Conservation (phyloP, 768 basidiomycete genomes). For the Leccinum fibrillosum region DNA sequence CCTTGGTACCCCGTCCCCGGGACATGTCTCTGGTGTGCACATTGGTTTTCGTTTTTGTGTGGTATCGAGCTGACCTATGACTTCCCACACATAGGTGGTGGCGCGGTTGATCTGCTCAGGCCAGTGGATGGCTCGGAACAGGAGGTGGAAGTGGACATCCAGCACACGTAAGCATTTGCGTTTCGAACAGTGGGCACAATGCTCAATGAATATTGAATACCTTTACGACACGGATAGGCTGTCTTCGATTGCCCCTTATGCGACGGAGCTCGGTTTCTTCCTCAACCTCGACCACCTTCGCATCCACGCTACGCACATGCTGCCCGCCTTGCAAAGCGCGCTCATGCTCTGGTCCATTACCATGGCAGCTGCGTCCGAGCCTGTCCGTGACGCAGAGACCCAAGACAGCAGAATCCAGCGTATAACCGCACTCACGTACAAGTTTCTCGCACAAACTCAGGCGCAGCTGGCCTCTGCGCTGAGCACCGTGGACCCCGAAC, state of each 20-base stretch:
- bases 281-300: slow-evolving; percentile 50
- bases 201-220: neutral
- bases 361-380: slow-evolving; percentile 38
- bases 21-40: slow-evolving; percentile 2
- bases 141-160: neutral
- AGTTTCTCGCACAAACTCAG: slow-evolving; percentile 47
- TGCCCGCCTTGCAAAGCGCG: slow-evolving; percentile 46
- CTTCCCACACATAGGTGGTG: neutral
- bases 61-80: neutral
- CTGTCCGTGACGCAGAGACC: slow-evolving; percentile 29
- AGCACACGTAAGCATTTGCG: slow-evolving; percentile 9
- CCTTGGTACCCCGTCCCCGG: neutral
- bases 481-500: slow-evolving; percentile 35
- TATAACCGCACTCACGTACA: neutral
- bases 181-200: too few species aligned
- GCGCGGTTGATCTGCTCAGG: neutral
- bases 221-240: slow-evolving; percentile 12
- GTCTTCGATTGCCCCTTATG: slow-evolving; percentile 49
- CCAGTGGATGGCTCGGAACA: neutral
- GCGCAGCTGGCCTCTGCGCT: slow-evolving; percentile 43
- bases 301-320: slow-evolving; percentile 37
- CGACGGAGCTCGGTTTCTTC: slow-evolving; percentile 64
- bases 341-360: slow-evolving; percentile 54
- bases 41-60: neutral
- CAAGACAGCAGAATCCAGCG: neutral